phyloP scores from a whole-genome alignment of 1,284 basidiomycete genomes.

The Malassezia furfur region DNA sequence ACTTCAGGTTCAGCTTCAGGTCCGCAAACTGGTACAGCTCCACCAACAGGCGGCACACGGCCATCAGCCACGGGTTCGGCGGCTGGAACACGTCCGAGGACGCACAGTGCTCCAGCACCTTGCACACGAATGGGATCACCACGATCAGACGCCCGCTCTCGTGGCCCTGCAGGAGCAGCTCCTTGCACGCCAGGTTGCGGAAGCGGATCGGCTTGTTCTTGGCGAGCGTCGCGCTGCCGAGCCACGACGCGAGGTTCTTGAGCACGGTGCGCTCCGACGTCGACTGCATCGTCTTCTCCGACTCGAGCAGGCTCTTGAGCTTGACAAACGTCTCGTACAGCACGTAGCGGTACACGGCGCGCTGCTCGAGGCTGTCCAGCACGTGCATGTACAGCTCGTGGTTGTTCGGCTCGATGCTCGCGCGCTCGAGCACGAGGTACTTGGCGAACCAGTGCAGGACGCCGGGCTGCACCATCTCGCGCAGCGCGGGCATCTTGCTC shows the following conservation, averaged over 20 bases:
- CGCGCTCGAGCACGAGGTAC: constrained; percentile 90
- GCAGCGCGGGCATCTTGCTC: constrained; percentile 51
- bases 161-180: constrained; percentile 87
- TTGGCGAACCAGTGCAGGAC: constrained; percentile 77
- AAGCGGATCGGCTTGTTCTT: constrained; percentile 84
- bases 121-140: constrained; percentile 96
- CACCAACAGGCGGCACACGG: constrained; percentile 76
- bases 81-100: constrained; percentile 84
- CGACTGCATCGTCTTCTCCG: constrained; percentile 76
- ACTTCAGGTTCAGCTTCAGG: constrained; percentile 91
- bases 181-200: constrained; percentile 90
- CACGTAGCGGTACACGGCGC: constrained; percentile 54
- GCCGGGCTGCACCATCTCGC: constrained; percentile 31
- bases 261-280: constrained; percentile 71
- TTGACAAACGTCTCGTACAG: constrained; percentile 74
- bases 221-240: constrained; percentile 84
- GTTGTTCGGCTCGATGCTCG: constrained; percentile 94
- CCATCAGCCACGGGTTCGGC: constrained; percentile 98
- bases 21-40: constrained; percentile 96
- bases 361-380: constrained; percentile 61
- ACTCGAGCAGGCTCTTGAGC: constrained; percentile 81
- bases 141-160: constrained; percentile 83
- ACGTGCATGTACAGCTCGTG: constrained; percentile 90
- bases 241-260: constrained; percentile 92
- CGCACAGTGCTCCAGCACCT: constrained; percentile 80